Evolutionary conservation across 352 stramenopile species (phyloP).

Genomic region (Phytophthora uliginosa): DNA sequence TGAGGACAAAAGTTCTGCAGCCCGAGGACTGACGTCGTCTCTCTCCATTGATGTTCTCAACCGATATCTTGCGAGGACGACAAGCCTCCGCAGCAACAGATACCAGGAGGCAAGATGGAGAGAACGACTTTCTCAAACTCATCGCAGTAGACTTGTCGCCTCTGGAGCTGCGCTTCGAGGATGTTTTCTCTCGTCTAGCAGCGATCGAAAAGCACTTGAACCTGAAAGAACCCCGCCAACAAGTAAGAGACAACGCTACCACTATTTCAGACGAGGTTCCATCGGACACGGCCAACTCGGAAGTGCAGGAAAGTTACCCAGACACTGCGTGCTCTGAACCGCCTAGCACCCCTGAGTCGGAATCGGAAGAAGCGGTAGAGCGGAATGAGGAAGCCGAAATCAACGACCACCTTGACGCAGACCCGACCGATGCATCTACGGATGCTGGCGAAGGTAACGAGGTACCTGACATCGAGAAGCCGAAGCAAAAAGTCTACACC

Average conservation of each 20-base stretch:
- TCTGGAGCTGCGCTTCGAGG: slow-evolving; percentile 61
- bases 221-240: slow-evolving; percentile 5
- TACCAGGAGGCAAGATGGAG: slow-evolving; percentile 13
- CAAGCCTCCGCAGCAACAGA: slow-evolving; percentile 9
- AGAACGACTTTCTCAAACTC: slow-evolving; percentile 57
- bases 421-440: neutral
- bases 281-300: neutral
- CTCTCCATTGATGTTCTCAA: slow-evolving; percentile 20
- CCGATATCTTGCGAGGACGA: slow-evolving; percentile 5
- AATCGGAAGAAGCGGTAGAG: neutral
- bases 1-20: neutral
- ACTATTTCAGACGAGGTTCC: neutral
- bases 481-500: slow-evolving; percentile 21
- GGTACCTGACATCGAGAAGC: neutral
- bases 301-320: neutral
- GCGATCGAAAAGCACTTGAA: slow-evolving; percentile 46
- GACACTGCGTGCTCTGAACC: neutral
- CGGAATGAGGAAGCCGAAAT: neutral
- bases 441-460: neutral
- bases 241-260: neutral
- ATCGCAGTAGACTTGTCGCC: slow-evolving; percentile 59
- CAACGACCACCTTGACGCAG: neutral
- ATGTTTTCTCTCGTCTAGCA: slow-evolving; percentile 56
- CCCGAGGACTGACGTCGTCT: neutral
- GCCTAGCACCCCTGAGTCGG: neutral